Base-by-base conservation (phyloP, 768 basidiomycete genomes). In the Phaeolepiota aurea region DNA sequence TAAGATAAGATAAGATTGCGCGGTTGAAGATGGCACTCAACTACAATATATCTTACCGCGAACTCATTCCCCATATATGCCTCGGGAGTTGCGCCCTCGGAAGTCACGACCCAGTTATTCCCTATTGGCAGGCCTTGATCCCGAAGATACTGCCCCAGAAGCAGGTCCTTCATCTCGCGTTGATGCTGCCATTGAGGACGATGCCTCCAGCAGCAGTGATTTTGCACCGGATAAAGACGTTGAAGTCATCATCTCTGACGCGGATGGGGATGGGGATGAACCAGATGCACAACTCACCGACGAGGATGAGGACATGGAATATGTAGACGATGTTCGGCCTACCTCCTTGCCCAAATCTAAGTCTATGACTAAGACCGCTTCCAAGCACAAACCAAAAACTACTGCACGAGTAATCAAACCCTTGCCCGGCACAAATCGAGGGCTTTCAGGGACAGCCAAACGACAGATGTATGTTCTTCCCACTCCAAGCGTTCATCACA, bases 401-500 rank as follows among this genome's bases (percentile, higher is more conserved):
- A 28, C 25, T 28, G 7, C 7, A n/a, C 7, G n/a, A 28, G 41
- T 37, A 10, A 15, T 44, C 25, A 38, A 43, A n/a, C 21, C 47
- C 16, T 41, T 47, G 16, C 47, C 48, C 30, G 34, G 33, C 20
- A 18, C 38, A 3, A 38, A 37, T n/a, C 42, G 41, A 19, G 45
- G 49, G 28, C 35, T 52, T 25, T 44, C 46, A 34, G 37, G 46
- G 30, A 37, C 62, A 10, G 54, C 64, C 1, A 69, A 67, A 46
- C 65, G 74, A 13, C 72, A 80, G 53, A 74, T 66, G 51, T 76
- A 82, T 45, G 59, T 68, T 13, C 64, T 82, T 10, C 82, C 82
- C 0, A 73, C 72, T 10, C 81, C 81, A 0, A 81, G 72, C 44
- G 63, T 78, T 1, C 76, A 87, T 44, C 86, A 88, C 54, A 71